Evolutionary conservation across 208 protist species (phyloP).

Genomic region (Trypanosoma mega): DNA sequence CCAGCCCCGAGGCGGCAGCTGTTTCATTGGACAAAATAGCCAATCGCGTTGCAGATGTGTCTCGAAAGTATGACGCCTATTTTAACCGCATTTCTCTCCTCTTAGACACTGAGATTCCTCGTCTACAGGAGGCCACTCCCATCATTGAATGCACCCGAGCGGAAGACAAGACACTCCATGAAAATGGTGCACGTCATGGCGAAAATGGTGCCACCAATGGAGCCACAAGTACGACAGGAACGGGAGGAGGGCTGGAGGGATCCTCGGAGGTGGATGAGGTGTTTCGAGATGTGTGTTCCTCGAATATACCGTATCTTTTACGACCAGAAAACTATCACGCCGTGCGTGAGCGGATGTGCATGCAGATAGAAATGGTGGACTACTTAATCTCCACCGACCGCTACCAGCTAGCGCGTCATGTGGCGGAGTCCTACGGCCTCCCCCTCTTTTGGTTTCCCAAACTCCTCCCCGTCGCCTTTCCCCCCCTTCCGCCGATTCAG

Average conservation of each 20-base stretch:
- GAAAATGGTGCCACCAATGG: no score
- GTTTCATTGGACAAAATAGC: conserved; percentile 74
- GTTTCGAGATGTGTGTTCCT: conserved; percentile 54
- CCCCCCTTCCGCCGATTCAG: conserved; percentile 27
- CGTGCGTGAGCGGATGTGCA: conserved; percentile 40
- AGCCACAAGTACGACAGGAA: background rate
- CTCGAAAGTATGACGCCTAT: conserved; percentile 49
- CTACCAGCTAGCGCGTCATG: conserved; percentile 47
- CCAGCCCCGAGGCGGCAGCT: conserved; percentile 47
- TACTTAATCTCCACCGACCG: conserved; percentile 80
- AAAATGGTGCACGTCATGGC: background rate
- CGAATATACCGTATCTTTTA: conserved; percentile 48
- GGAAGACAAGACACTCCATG: background rate
- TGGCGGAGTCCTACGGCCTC: conserved; percentile 58
- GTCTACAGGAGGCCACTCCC: conserved; percentile 42
- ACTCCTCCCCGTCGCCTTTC: conserved; percentile 23
- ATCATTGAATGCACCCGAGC: conserved; percentile 22
- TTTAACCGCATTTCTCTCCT: conserved; percentile 36
- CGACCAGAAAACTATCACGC: conserved; percentile 43
- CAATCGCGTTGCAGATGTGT: conserved; percentile 47
- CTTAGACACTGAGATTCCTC: conserved; percentile 41
- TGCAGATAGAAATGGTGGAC: conserved; percentile 77
- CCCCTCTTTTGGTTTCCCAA: conserved; percentile 74
- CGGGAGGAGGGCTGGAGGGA: background rate
- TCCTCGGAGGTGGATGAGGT: no score